These are phyloP conservation scores for Oidium heveae DNA, from an alignment of 2,329 filamentous ascomycete species.

Conservation along the genomic window DNA sequence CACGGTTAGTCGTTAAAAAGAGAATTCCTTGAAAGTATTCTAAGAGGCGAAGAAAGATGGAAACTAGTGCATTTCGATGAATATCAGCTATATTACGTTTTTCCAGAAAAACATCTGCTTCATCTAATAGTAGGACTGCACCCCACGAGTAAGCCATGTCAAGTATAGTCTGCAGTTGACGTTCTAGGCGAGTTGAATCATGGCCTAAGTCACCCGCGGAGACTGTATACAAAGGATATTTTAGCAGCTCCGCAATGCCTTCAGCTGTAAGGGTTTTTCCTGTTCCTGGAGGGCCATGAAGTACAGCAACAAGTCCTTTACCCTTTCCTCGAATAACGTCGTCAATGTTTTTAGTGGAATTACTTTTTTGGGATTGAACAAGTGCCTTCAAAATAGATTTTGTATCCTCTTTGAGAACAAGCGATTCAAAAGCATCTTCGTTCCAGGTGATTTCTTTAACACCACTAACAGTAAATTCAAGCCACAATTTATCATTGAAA, in stretches of 20 bases:
- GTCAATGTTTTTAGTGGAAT: slow-evolving; percentile 58
- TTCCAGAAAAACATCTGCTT: slow-evolving; percentile 67
- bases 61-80: slow-evolving; percentile 63
- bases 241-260: slow-evolving; percentile 60
- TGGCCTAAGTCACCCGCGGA: slow-evolving; percentile 63
- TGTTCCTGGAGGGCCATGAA: slow-evolving; percentile 68
- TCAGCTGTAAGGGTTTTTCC: slow-evolving; percentile 79
- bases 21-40: slow-evolving; percentile 86
- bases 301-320: slow-evolving; percentile 55
- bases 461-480: slow-evolving; percentile 61
- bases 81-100: slow-evolving; percentile 63
- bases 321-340: slow-evolving; percentile 67
- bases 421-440: slow-evolving; percentile 52
- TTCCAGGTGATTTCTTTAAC: slow-evolving; percentile 71
- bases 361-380: slow-evolving; percentile 63
- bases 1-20: slow-evolving; percentile 73
- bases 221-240: slow-evolving; percentile 62
- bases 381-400: slow-evolving; percentile 53
- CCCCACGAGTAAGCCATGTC: slow-evolving; percentile 74
- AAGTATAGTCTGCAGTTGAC: slow-evolving; percentile 57
- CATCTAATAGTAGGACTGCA: slow-evolving; percentile 62
- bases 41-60: slow-evolving; percentile 62
- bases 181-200: slow-evolving; percentile 46
- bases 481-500: slow-evolving; percentile 73
- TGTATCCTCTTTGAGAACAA: slow-evolving; percentile 41